Evolutionary conservation across 2,329 filamentous ascomycete species (phyloP).

Genomic region (Pseudomassariella vexata): DNA sequence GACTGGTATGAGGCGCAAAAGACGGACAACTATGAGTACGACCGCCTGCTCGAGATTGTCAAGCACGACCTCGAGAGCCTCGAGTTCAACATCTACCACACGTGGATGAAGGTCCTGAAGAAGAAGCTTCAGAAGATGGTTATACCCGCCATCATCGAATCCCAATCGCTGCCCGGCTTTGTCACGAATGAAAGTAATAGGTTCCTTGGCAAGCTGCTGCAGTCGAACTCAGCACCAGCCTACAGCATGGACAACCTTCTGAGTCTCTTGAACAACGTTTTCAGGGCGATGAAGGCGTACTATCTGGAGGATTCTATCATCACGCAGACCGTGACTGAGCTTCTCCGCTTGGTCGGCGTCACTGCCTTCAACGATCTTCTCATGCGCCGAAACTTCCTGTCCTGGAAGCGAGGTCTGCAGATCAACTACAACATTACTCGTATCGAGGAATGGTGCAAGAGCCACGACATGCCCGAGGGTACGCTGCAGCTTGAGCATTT

Average conservation of each 20-base stretch:
- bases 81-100: conserved; percentile 99
- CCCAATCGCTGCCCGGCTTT: conserved; percentile 94
- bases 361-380: conserved; percentile 97
- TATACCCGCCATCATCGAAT: conserved; percentile 97
- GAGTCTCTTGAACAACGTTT: conserved; percentile 92
- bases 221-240: conserved; percentile 84
- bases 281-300: conserved; percentile 98
- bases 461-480: conserved; percentile 98
- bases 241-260: conserved; percentile 99
- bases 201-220: conserved; percentile 94
- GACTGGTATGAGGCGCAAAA: conserved; percentile 99
- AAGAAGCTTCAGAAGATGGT: conserved; percentile 99
- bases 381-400: conserved; percentile 97
- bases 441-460: conserved; percentile 99
- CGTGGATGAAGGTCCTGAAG: conserved; percentile 99
- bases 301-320: conserved; percentile 96
- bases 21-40: conserved; percentile 98
- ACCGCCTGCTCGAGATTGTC: conserved; percentile 93
- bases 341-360: conserved; percentile 87
- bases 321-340: conserved; percentile 89
- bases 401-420: conserved; percentile 97
- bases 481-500: conserved; percentile 95
- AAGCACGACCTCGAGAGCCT: conserved; percentile 98
- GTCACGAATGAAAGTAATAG: conserved; percentile 98
- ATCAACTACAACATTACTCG: conserved; percentile 99